Conservation (phyloP, 108 stramenopile species). For the Skeletonema marinoi region DNA sequence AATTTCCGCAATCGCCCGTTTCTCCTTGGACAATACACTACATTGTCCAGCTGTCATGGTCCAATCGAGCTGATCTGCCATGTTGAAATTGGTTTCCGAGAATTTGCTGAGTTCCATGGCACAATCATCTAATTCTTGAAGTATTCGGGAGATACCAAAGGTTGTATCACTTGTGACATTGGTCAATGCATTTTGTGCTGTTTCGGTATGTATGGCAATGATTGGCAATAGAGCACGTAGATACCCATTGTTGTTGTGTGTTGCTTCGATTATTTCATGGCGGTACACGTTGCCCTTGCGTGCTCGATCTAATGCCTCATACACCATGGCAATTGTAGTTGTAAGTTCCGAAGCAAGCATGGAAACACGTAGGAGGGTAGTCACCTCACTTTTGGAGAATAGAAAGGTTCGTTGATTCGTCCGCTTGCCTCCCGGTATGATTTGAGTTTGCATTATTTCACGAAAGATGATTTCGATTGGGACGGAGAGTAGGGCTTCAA, state of each 20-base stretch:
- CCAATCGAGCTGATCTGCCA: slow-evolving; percentile 45
- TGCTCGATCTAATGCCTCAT: slow-evolving; percentile 30
- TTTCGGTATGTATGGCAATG: slow-evolving; percentile 32
- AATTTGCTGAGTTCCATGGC: slow-evolving; percentile 42
- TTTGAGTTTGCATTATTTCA: slow-evolving; percentile 31
- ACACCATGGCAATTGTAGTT: slow-evolving; percentile 22
- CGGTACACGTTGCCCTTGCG: slow-evolving; percentile 23
- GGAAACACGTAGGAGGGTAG: slow-evolving; percentile 38
- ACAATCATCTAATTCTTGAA: slow-evolving; percentile 35
- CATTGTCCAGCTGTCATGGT: slow-evolving; percentile 21
- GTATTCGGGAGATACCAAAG: slow-evolving; percentile 28
- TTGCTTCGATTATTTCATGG: slow-evolving; percentile 8
- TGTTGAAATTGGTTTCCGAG: slow-evolving; percentile 41
- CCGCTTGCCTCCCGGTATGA: background rate
- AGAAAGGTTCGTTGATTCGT: slow-evolving; percentile 16
- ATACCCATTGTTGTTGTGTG: slow-evolving; percentile 1
- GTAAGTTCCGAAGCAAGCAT: slow-evolving; percentile 41
- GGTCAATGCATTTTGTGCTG: slow-evolving; percentile 26
- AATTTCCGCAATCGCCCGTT: slow-evolving; percentile 42
- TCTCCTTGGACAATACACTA: slow-evolving; percentile 32
- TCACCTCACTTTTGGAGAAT: slow-evolving; percentile 43
- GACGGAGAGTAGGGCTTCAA: slow-evolving; percentile 24
- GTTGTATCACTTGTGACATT: slow-evolving; percentile 23
- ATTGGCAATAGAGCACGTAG: slow-evolving; percentile 42
- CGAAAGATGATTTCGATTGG: slow-evolving; percentile 38